Evolutionary conservation across 257 asterid genomes (phyloP).

Genomic region (Nicotiana otophora): DNA sequence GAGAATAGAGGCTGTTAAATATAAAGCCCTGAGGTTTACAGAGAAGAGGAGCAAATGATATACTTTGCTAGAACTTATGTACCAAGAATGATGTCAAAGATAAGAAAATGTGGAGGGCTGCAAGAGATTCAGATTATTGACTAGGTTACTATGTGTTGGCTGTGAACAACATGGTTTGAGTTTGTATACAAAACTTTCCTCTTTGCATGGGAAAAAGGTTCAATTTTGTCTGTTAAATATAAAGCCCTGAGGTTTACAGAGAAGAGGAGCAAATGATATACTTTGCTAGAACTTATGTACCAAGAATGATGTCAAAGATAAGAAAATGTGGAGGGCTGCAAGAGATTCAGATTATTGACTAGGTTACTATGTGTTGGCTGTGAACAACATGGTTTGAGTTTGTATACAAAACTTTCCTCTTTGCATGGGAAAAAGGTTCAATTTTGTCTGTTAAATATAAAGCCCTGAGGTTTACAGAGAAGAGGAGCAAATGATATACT

Average conservation of each 20-base stretch:
- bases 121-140: background rate
- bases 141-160: background rate
- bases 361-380: background rate
- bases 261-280: background rate
- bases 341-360: background rate
- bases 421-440: background rate
- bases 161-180: background rate
- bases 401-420: background rate
- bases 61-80: background rate
- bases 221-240: background rate
- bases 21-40: background rate
- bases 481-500: background rate
- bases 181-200: background rate
- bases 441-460: background rate
- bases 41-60: background rate
- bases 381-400: background rate
- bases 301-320: background rate
- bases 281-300: background rate
- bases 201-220: background rate
- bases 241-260: background rate
- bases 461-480: background rate
- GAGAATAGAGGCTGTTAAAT: background rate
- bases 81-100: background rate
- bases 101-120: background rate
- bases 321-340: background rate